phyloP scores from a whole-genome alignment of 805 yeast genomes.

The Lachancea dasiensis region DNA sequence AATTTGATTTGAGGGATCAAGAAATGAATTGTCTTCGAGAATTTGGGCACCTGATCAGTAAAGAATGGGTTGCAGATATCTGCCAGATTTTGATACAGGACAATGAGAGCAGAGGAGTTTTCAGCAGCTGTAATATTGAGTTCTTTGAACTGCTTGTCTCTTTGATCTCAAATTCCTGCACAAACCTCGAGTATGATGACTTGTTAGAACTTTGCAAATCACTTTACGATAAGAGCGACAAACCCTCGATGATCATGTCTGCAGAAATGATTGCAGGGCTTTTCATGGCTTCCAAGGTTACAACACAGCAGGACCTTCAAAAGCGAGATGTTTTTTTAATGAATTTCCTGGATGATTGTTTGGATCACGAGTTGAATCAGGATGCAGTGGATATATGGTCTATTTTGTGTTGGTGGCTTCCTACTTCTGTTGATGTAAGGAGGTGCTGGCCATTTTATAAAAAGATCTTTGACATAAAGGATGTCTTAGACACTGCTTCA shows the following conservation, averaged over 20 bases:
- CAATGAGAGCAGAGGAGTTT: slow-evolving; percentile 61
- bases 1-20: slow-evolving; percentile 31
- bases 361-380: slow-evolving; percentile 60
- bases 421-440: slow-evolving; percentile 59
- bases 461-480: slow-evolving; percentile 40
- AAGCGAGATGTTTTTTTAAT: slow-evolving; percentile 44
- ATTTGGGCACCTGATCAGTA: slow-evolving; percentile 43
- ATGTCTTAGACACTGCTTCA: slow-evolving; percentile 39
- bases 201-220: slow-evolving; percentile 44
- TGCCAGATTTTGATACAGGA: slow-evolving; percentile 53
- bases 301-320: slow-evolving; percentile 31
- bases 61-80: slow-evolving; percentile 52
- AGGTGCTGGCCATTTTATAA: slow-evolving; percentile 50
- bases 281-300: slow-evolving; percentile 42
- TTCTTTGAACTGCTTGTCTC: slow-evolving; percentile 46
- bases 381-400: slow-evolving; percentile 73
- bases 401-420: slow-evolving; percentile 68
- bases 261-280: slow-evolving; percentile 69
- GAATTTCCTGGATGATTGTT: slow-evolving; percentile 39
- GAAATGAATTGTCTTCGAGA: slow-evolving; percentile 40
- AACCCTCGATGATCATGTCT: slow-evolving; percentile 65
- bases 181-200: slow-evolving; percentile 42
- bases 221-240: slow-evolving; percentile 59
- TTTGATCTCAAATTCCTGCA: slow-evolving; percentile 40
- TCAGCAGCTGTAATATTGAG: slow-evolving; percentile 59